Conservation (phyloP, 192 early-diverging fungal genomes). For the Podila epicladia region DNA sequence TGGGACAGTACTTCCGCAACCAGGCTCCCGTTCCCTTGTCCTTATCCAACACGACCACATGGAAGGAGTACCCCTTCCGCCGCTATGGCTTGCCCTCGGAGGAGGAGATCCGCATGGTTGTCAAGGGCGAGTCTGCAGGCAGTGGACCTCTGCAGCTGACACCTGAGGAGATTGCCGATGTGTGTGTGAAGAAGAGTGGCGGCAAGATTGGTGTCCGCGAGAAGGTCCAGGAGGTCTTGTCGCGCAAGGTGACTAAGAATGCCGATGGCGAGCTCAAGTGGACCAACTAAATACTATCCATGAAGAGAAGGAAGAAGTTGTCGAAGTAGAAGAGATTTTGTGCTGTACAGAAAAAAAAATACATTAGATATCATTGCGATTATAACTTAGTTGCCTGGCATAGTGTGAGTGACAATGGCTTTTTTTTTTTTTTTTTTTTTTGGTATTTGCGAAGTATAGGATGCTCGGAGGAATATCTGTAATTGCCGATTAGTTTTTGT, state of each 20-base stretch:
- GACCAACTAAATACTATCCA: slow-evolving; percentile 26
- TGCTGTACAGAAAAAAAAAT: not conserved
- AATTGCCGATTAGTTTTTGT: too few species aligned
- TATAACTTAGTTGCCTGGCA: not conserved
- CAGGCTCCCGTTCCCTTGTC: slow-evolving; percentile 32
- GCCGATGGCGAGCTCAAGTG: slow-evolving; percentile 50
- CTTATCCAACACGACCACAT: slow-evolving; percentile 54
- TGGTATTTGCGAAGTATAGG: not conserved
- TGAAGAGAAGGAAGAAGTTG: not conserved
- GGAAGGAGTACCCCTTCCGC: slow-evolving; percentile 65
- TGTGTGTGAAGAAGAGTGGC: slow-evolving; percentile 64
- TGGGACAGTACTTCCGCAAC: slow-evolving; percentile 66
- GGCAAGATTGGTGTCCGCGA: slow-evolving; percentile 75
- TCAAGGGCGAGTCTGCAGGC: slow-evolving; percentile 72
- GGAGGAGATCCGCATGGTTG: slow-evolving; percentile 67
- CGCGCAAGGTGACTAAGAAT: slow-evolving; percentile 55
- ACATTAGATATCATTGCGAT: not conserved
- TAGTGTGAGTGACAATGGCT: too few species aligned
- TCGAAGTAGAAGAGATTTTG: not conserved
- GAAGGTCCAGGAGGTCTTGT: slow-evolving; percentile 72
- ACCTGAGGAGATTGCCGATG: slow-evolving; percentile 64
- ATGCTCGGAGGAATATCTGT: too few species aligned
- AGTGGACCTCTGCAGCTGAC: slow-evolving; percentile 67
- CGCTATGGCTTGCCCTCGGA: slow-evolving; percentile 74
- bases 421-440: too few species aligned